Percentiles rank a stretch among this genome's conserved stretches.
Conservation (phyloP, 2,329 filamentous ascomycete species). For the Fusarium sp. region DNA sequence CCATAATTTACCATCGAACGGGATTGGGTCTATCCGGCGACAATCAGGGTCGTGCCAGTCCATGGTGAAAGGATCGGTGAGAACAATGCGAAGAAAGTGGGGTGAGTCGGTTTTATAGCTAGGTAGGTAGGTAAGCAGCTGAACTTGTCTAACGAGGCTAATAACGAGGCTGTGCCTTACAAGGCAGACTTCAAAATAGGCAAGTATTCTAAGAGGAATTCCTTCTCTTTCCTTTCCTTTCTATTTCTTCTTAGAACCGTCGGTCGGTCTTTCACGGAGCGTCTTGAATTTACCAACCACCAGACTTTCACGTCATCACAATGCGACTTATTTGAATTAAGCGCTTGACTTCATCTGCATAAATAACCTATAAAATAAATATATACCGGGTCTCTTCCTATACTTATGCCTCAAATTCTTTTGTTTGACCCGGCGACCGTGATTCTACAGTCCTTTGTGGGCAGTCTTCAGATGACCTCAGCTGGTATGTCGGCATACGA, state of each 20-base stretch:
- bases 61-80: conserved; percentile 4
- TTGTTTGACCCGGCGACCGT: not conserved
- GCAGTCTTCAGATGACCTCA: too few species aligned
- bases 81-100: not conserved
- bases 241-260: not conserved
- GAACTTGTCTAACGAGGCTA: not conserved
- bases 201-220: not conserved
- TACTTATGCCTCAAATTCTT: not conserved
- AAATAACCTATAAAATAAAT: not conserved
- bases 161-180: not conserved
- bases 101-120: conserved; percentile 6
- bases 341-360: not conserved
- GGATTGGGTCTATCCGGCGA: conserved; percentile 16
- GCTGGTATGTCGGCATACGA: not conserved
- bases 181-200: not conserved
- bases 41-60: conserved; percentile 25
- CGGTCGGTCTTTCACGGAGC: not conserved
- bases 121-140: not conserved
- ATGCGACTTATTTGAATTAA: not conserved
- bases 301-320: not conserved
- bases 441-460: not conserved
- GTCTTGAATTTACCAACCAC: not conserved
- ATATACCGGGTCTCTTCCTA: not conserved
- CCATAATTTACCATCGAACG: conserved; percentile 12
- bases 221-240: not conserved